Base-by-base conservation (phyloP, 208 protist species). In the Trypanosoma melophagium region DNA sequence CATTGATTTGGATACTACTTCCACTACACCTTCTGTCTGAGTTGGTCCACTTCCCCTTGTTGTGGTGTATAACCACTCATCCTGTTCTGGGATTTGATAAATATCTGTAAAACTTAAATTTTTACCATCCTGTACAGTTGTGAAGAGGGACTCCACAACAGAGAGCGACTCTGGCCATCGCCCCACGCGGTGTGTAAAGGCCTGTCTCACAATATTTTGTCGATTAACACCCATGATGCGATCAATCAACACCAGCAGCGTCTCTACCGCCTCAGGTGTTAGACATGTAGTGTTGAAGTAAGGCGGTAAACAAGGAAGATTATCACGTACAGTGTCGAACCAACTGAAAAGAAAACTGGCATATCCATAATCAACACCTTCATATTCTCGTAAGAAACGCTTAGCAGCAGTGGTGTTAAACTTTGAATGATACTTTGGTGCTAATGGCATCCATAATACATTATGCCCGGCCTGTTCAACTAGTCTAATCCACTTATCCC, bases 261-360 rank as follows among this genome's bases (percentile, higher is more conserved):
- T 31, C 31, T 75, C 69, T 17, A 61, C 8, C 14, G 49, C 66
- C 16, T 74, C 63, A 0, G 40, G 19, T 28, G 51, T 66, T n/a
- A 70, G 31, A 25, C 67, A 76, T 1, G 35, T 16, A 7, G 35
- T 54, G 59, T 53, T 53, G n/a, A 68, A 77, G 16, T 77, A 24
- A 31, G 12, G 49, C 16, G 67, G 67, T 7, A 76, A 9, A 44
- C 66, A 77, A 0, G 69, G 68, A 47, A 71, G 62, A 64, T 79
- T 79, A 42, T 69, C 54, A 24, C 67, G 28, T n/a, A n/a, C 14
- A 14, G 66, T 63, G 70, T 81, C 70, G 7, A 81, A 12, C 76
- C 76, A 81, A 40, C 38, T 19, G 22, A 53, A 68, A 16, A 81
- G 38, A 22, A 81, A 52, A 35, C 54, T 74, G 9, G 17, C 40